These are phyloP conservation scores for Zygoascus bituminiphila DNA, from an alignment of 805 yeast species.

Conservation along the genomic window DNA sequence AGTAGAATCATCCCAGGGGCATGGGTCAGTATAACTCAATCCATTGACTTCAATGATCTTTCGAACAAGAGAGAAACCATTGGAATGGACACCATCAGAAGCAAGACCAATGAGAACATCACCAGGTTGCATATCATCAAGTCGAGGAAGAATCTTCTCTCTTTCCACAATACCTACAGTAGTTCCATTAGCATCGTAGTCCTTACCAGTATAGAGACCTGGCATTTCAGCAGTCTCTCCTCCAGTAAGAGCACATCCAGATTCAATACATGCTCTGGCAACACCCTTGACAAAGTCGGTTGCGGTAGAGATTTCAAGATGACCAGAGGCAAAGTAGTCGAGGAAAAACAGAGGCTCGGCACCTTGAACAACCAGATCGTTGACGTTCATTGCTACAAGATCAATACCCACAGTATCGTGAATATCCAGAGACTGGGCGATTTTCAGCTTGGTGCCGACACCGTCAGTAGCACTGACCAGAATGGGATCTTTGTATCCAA, in stretches of 20 bases:
- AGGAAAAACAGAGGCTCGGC: slow-evolving; percentile 94
- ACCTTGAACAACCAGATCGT: slow-evolving; percentile 96
- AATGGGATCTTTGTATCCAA: slow-evolving; percentile 71
- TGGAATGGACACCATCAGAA: slow-evolving; percentile 92
- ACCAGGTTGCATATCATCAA: slow-evolving; percentile 61
- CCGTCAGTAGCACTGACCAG: slow-evolving; percentile 98
- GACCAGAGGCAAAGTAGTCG: slow-evolving; percentile 95
- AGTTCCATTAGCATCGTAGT: slow-evolving; percentile 97
- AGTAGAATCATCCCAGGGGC: slow-evolving; percentile 71
- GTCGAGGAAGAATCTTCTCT: slow-evolving; percentile 62
- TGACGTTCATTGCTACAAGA: slow-evolving; percentile 97
- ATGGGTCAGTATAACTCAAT: slow-evolving; percentile 59
- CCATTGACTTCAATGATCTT: slow-evolving; percentile 76
- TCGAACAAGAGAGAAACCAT: slow-evolving; percentile 92
- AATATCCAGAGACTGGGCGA: slow-evolving; percentile 81
- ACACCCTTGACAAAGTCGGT: slow-evolving; percentile 89
- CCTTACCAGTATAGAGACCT: slow-evolving; percentile 92
- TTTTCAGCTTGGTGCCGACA: slow-evolving; percentile 92
- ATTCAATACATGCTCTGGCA: slow-evolving; percentile 87
- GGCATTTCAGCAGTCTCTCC: slow-evolving; percentile 99
- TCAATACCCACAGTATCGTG: slow-evolving; percentile 99
- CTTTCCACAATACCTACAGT: slow-evolving; percentile 94
- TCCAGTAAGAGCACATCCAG: slow-evolving; percentile 97
- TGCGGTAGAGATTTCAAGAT: slow-evolving; percentile 75
- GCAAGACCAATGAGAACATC: slow-evolving; percentile 78